A percentile compares a stretch with the other conserved stretches of the same genome.
phyloP scores from a whole-genome alignment of 2,329 filamentous ascomycete genomes.

The Trichoderma citrinoviride region DNA sequence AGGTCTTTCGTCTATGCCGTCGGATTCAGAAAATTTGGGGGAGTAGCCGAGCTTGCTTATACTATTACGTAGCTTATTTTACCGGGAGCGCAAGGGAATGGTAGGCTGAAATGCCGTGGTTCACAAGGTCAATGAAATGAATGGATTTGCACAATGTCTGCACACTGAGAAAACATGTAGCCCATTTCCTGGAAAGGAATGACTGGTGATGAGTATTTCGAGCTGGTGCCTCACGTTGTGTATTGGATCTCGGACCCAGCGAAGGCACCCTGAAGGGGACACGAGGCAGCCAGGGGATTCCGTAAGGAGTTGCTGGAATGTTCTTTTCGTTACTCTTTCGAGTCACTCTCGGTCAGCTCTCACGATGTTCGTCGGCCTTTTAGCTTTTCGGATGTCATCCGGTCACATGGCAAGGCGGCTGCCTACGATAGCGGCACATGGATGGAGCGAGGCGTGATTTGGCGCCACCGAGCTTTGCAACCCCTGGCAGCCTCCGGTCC shows the following conservation, averaged over 20 bases:
- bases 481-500: not conserved
- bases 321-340: not conserved
- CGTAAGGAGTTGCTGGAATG: not conserved
- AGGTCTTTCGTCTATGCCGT: not conserved
- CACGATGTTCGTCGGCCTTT: not conserved
- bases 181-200: not conserved
- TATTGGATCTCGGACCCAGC: too few species aligned
- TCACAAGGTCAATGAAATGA: conserved; percentile 19
- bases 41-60: conserved; percentile 29
- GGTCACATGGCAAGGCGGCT: conserved; percentile 11
- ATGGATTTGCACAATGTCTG: conserved; percentile 1
- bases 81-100: conserved; percentile 18
- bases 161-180: not conserved
- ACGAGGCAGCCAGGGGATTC: not conserved
- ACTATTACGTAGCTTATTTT: conserved; percentile 24
- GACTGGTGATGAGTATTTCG: not conserved
- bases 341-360: conserved; percentile 16
- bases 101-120: conserved; percentile 19
- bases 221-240: not conserved
- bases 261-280: not conserved
- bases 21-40: conserved; percentile 28
- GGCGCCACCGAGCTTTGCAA: conserved; percentile 14
- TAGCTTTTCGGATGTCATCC: conserved; percentile 4
- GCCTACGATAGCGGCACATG: conserved; percentile 11
- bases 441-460: not conserved